Base-by-base conservation (phyloP, 1,139 yeast species). In the Entelexis sorbosivorans region DNA sequence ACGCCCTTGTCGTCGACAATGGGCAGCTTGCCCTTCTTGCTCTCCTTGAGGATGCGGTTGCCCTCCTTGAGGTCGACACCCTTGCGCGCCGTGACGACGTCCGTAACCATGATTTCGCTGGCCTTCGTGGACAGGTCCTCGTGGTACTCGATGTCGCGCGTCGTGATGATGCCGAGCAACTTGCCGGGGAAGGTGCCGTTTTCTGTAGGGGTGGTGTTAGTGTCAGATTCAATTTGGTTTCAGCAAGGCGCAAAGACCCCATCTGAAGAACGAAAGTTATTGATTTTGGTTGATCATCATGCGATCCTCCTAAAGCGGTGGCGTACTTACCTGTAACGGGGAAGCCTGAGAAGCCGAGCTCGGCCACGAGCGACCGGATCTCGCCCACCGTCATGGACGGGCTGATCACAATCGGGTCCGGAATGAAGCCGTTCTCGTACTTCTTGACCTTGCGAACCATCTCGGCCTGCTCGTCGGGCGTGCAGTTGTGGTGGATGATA, bases 221-320 rank as follows among this genome's bases (percentile, higher is more conserved):
- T 51, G 51, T 40, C 48, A 44, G 48, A 44, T 47, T 46, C 32
- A 38, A 45, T 31, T 43, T 20, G 17, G 35, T 55, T 60, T 88
- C 96, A 95, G 72, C 96, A 87, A 77, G 95, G 85, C 89, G 19
- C 35, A 26, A 44, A 32, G 33, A 39, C 36, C 58, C 56, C 58
- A 52, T 59, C 96, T 95, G 98, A 83, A 91, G 98, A 91, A 91
- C 97, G 98, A 91, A 91, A 91, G 97, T 91, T 88, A 86, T 74
- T 68, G 62, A 65, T 19, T 20, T 45, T 42, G 34, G 43, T 44
- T 36, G 49, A 47, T 50, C 53, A 54, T 54, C 56, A 54, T 44
- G 20, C 24, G 22, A 63, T 64, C 61, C 53, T 63, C 46, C 22
- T 33, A 17, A 4, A 39, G 36, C 24, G 38, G 29, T 28, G 40